These are phyloP conservation scores for Podospora fimiseda DNA, from an alignment of 495 filamentous ascomycete genomes.

Conservation along the genomic window DNA sequence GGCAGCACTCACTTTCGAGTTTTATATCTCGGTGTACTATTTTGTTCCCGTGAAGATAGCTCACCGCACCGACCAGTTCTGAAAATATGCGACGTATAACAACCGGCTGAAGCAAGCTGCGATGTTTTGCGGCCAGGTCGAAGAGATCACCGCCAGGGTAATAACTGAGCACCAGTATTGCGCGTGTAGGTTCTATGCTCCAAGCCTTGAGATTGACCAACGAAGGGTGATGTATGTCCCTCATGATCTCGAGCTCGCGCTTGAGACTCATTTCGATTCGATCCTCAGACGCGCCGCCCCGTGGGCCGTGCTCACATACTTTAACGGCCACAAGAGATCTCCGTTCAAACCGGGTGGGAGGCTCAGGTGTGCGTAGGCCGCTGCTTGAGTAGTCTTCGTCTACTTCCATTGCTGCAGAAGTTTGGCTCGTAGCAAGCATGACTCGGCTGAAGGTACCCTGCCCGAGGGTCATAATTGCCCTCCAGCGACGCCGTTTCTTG, in stretches of 20 bases:
- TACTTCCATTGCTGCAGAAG: conserved; percentile 28
- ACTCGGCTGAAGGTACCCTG: conserved; percentile 96
- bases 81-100: conserved; percentile 83
- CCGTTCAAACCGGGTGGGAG: conserved; percentile 24
- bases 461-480: conserved; percentile 71
- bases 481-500: conserved; percentile 57
- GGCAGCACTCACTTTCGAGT: conserved; percentile 72
- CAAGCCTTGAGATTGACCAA: conserved; percentile 85
- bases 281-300: conserved; percentile 81
- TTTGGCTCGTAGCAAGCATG: conserved; percentile 66
- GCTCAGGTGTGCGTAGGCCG: conserved; percentile 15
- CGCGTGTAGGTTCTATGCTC: conserved; percentile 70
- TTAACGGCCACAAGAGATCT: conserved; percentile 84
- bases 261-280: conserved; percentile 87
- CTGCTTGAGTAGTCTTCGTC: conserved; percentile 36
- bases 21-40: conserved; percentile 98
- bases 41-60: conserved; percentile 73
- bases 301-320: conserved; percentile 88
- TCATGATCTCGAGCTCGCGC: conserved; percentile 89
- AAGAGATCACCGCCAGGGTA: conserved; percentile 93
- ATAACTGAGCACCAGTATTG: conserved; percentile 81
- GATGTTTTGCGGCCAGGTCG: conserved; percentile 70
- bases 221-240: conserved; percentile 77
- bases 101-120: conserved; percentile 55
- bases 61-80: conserved; percentile 77